Base-by-base conservation (phyloP, 805 yeast species). In the Yarrowia alimentaria region DNA sequence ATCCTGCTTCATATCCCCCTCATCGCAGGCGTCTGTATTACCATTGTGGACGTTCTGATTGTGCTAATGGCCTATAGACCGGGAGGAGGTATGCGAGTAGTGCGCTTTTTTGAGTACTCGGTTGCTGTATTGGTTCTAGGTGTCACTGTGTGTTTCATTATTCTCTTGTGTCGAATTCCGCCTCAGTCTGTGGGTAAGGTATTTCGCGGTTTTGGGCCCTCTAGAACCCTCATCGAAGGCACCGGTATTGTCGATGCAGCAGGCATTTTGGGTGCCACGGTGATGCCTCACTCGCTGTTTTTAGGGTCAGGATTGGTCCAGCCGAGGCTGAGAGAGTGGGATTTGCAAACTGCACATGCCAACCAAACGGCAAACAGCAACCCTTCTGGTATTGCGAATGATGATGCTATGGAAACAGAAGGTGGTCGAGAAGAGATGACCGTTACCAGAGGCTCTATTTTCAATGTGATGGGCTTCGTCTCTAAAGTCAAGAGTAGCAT, bases 251-350 rank as follows among this genome's bases (percentile, higher is more conserved):
- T 84, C 60, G 68, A 86, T 45, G 77, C 89, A 56, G 80, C 91
- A 58, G 96, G 96, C 17, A 83, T 90, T 52, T 69, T 90, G 54
- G 97, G 97, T 22, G 95, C 96, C 18, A 89, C 96, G 2, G 91
- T 90, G 19, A 89, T 89, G 97, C 96, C 96, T 6, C 97, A 90
- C 63, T 83, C 93, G 2, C 70, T 89, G 45, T 89, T 84, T 61
- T 72, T 89, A 37, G 97, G 97, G 1, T 81, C 91, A 0, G 94
- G 95, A 11, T 78, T 90, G 51, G 96, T 86, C 5, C 94, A 88
- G 63, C 83, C 95, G 5, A 74, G 96, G 55, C 69, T 89, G 50
- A 78, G 85, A 58, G 94, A 86, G 37, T 87, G 70, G 61, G 97
- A 89, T 64, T 70, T 79, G 13, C 77, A 95, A 18, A 62, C 67